Percentiles rank a stretch among this genome's conserved stretches.
phyloP scores from a whole-genome alignment of 2,329 filamentous ascomycete species.

The Stachybotrys echinatus region DNA sequence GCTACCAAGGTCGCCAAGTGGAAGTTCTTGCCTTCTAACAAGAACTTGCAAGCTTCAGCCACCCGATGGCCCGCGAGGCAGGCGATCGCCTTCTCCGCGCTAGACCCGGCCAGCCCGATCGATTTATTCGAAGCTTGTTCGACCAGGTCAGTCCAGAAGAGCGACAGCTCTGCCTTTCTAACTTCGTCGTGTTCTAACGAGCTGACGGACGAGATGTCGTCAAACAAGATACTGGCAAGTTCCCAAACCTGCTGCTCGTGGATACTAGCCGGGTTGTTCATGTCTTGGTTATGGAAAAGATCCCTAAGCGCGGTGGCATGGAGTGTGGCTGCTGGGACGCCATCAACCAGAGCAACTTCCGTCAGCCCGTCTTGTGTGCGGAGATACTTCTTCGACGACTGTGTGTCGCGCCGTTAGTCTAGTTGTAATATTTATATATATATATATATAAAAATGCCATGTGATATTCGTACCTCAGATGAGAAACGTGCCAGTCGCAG shows the following conservation, averaged over 20 bases:
- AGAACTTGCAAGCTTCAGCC: slow-evolving; percentile 73
- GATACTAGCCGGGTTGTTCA: slow-evolving; percentile 37
- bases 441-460: too few relatives aligned
- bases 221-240: slow-evolving; percentile 81
- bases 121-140: slow-evolving; percentile 50
- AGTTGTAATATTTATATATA: too few relatives aligned
- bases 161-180: slow-evolving; percentile 61
- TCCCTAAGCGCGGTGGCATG: slow-evolving; percentile 27
- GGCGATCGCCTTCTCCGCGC: slow-evolving; percentile 80
- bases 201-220: slow-evolving; percentile 47
- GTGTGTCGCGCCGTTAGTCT: too few relatives aligned
- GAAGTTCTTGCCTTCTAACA: slow-evolving; percentile 72
- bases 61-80: slow-evolving; percentile 75
- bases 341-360: slow-evolving; percentile 46
- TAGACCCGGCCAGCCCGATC: slow-evolving; percentile 53
- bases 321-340: slow-evolving; percentile 55
- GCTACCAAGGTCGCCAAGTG: slow-evolving; percentile 81
- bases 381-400: slow-evolving; percentile 53
- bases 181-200: slow-evolving; percentile 29
- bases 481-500: slow-evolving; percentile 60
- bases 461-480: slow-evolving; percentile 37
- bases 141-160: slow-evolving; percentile 62
- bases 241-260: slow-evolving; percentile 80
- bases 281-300: slow-evolving; percentile 34
- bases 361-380: slow-evolving; percentile 50